Base-by-base conservation (phyloP, 1,139 yeast genomes). In the Lodderomyces metapsilosis region DNA sequence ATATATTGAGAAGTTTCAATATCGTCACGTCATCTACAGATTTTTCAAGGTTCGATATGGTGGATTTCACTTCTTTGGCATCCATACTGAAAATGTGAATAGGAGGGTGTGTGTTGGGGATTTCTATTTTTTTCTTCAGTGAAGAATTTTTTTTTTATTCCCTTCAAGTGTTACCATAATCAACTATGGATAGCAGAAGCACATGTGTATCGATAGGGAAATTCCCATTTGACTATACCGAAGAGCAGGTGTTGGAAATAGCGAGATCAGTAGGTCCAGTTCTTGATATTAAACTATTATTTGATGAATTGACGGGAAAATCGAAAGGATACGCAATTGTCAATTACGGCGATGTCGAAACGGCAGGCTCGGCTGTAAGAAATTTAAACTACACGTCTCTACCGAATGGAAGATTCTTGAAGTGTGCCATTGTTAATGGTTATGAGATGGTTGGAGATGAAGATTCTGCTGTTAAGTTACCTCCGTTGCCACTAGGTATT, bases 281-380 rank as follows among this genome's bases (percentile, higher is more conserved):
- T 2, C 76, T 78, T 34, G 82, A 79, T 47, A 69, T 88, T 48
- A 82, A 84, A 57, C 73, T 91, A 54, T 75, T 88, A 57, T 88
- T 91, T 58, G 98, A 91, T 60, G 84, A 87, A 35, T 82, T 82
- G 44, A 88, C 96, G 0, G 98, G 98, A 2, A 85, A 84, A 57
- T 87, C 96, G 13, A 88, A 85, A 60, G 98, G 98, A 1, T 88
- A 80, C 60, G 97, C 96, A 3, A 87, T 85, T 53, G 84, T 91
- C 16, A 91, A 86, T 52, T 91, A 86, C 57, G 78, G 75, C 39
- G 91, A 73, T 52, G 59, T 61, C 38, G 96, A 87, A 52, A 86
- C 96, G 0, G 96, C 97, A 1, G 82, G 88, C 2, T 83, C 94
- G 12, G 98, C 98, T 0, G 95, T 89, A 15, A 71, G 98, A 45